phyloP scores from a whole-genome alignment of 2,329 filamentous ascomycete genomes.

The Lasiodiplodia gonubiensis region DNA sequence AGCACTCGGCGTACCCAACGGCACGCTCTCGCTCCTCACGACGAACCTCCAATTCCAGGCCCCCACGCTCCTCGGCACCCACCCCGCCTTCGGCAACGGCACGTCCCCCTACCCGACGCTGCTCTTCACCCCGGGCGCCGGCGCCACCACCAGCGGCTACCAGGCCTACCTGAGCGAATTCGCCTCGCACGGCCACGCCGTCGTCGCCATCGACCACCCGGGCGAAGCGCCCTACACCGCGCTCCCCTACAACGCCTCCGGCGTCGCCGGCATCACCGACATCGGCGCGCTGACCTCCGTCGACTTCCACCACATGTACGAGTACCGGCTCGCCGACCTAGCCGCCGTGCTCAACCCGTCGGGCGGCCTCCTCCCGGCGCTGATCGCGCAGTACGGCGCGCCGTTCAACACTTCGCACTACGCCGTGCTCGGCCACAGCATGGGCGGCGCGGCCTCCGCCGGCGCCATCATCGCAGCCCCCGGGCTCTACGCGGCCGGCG shows the following conservation, averaged over 20 bases:
- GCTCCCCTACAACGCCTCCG: neutral
- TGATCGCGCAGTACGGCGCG: conserved; percentile 4
- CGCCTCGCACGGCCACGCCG: conserved; percentile 11
- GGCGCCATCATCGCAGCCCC: conserved; percentile 17
- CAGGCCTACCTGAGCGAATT: conserved; percentile 6
- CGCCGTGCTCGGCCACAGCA: conserved; percentile 12
- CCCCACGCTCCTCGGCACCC: neutral
- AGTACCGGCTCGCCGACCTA: neutral
- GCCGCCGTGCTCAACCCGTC: neutral
- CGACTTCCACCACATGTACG: neutral
- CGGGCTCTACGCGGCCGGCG: conserved; percentile 30
- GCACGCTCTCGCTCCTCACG: neutral
- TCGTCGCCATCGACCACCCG: conserved; percentile 24
- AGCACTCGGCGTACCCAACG: conserved; percentile 25
- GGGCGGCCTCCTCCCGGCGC: conserved; percentile 1
- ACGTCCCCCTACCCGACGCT: conserved; percentile 16
- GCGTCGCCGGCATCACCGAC: conserved; percentile 5
- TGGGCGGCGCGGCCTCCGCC: conserved; percentile 26
- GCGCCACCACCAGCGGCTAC: conserved; percentile 24
- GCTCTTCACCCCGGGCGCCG: conserved; percentile 21
- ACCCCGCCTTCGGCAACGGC: conserved; percentile 16
- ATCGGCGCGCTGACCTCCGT: neutral
- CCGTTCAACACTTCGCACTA: conserved; percentile 24
- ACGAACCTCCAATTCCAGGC: conserved; percentile 16
- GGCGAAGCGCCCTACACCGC: conserved; percentile 14